phyloP scores from a whole-genome alignment of 331 rosid species.

The Spiraea crenata region DNA sequence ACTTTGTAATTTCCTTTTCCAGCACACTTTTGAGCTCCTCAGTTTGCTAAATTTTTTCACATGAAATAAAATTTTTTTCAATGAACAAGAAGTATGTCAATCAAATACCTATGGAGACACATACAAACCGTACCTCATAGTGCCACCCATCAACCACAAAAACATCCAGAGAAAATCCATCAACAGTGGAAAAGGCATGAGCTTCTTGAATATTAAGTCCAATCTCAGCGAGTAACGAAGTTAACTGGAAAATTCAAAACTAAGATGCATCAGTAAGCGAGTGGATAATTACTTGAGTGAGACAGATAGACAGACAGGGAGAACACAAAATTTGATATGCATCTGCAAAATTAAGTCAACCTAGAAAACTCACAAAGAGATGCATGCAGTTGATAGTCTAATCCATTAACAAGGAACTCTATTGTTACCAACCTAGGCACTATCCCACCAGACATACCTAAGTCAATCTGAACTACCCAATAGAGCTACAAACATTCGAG shows the following conservation, averaged over 20 bases:
- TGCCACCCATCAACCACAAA: constrained; percentile 97
- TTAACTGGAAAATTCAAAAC: constrained; percentile 61
- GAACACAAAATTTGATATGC: constrained; percentile 9
- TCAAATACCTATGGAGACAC: constrained; percentile 20
- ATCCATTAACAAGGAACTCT: constrained; percentile 7
- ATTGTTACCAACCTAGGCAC: constrained; percentile 14
- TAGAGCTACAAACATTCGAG: neutral
- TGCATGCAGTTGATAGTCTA: constrained; percentile 11
- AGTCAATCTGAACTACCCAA: neutral
- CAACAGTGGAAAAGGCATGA: constrained; percentile 94
- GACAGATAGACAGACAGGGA: constrained; percentile 3
- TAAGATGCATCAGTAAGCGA: constrained; percentile 20
- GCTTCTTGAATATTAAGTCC: constrained; percentile 99
- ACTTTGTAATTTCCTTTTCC: constrained; percentile 68
- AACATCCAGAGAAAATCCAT: constrained; percentile 97
- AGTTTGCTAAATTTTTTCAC: constrained; percentile 62
- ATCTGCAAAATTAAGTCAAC: constrained; percentile 20
- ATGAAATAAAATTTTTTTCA: constrained; percentile 15
- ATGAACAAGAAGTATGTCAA: neutral
- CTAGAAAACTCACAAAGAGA: neutral
- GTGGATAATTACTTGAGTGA: constrained; percentile 6
- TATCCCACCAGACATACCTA: constrained; percentile 7
- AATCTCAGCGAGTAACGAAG: constrained; percentile 80
- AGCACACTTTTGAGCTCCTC: constrained; percentile 78
- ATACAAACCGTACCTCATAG: constrained; percentile 58